Base-by-base conservation (phyloP, 2,329 filamentous ascomycete species). In the Penicillium hesseltinei region DNA sequence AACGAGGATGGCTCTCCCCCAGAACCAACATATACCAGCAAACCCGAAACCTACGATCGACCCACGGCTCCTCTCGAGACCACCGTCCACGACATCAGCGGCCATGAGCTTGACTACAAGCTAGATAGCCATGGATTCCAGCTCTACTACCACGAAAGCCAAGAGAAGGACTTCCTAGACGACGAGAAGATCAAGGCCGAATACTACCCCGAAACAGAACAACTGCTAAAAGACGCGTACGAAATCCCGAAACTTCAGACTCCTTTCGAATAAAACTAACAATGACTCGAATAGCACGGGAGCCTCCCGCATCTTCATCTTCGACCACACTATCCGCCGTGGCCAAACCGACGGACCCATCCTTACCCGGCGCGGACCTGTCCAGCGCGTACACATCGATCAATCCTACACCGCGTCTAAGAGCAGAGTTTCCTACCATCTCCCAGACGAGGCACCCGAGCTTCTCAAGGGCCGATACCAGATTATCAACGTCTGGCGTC, bases 401-500 rank as follows among this genome's bases (percentile, higher is more conserved):
- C 80, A 81, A 59, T 79, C 78, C 46, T 77, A 78, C 61, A 65
- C 72, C 31, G 79, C 78, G 0, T 71, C 76, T 2, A 74, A 73
- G 9, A 67, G 70, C 25, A 76, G 79, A 15, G 78, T 81, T 6
- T 56, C 66, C 2, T 71, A 78, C 61, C 76, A 82, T 36, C 71
- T 81, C 8, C 73, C 75, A 1, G 71, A 75, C 5, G 78, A 81
- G 54, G 78, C 78, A 0, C 66, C 72, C 4, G 61, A 69, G 27
- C 71, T 82, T 0, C 71, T 81, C 6, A 67, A 73, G 19, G 74
- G 76, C 5, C 76, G 80, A 7, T 74, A 77, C 51, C 77, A 80
- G 31, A 81, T 82, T 57, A 77, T 81, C 67, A 82, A 82, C 52
- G 78, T 82, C 35, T 82, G 79, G 79, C 78, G 81, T 27, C 79